phyloP scores from a whole-genome alignment of 371 early-diverging fungal species.

The Batkoa obscura region DNA sequence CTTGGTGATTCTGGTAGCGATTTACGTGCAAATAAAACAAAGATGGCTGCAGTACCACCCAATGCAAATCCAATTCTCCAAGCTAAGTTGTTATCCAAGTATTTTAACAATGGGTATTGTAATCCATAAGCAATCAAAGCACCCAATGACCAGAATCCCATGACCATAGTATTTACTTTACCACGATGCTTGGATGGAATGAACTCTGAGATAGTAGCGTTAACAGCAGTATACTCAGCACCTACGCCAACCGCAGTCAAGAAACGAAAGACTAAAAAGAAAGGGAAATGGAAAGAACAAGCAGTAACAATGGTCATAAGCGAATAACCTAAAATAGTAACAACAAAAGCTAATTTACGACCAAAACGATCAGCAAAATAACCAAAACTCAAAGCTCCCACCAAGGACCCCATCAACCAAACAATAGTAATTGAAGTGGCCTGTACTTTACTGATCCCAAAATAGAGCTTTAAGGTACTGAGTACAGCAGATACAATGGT shows the following conservation, averaged over 20 bases:
- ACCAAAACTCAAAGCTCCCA: conserved; percentile 8
- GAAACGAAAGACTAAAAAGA: conserved; percentile 8
- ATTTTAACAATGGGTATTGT: conserved; percentile 2
- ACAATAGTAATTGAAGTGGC: conserved; percentile 6
- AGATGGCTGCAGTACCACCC: conserved; percentile 4
- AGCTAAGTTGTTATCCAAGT: background rate
- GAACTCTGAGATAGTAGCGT: conserved; percentile 7
- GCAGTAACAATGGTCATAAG: conserved; percentile 8
- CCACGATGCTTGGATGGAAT: conserved; percentile 7
- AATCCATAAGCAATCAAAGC: conserved; percentile 3
- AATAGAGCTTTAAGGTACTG: conserved; percentile 4
- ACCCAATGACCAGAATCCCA: conserved; percentile 7
- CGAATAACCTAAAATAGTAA: conserved; percentile 4
- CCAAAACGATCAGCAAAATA: conserved; percentile 6
- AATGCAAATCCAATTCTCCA: conserved; percentile 8
- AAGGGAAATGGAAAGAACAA: conserved; percentile 3
- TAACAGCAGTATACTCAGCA: conserved; percentile 8
- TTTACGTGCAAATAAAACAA: background rate
- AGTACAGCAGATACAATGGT: conserved; percentile 8
- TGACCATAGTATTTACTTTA: conserved; percentile 6
- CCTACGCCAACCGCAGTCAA: conserved; percentile 8
- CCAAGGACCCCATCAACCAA: conserved; percentile 6
- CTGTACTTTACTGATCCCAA: background rate
- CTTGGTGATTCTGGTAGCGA: conserved; percentile 8
- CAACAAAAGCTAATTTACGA: conserved; percentile 6